phyloP scores from a whole-genome alignment of 768 basidiomycete species.

The Gymnopilus dilepis region DNA sequence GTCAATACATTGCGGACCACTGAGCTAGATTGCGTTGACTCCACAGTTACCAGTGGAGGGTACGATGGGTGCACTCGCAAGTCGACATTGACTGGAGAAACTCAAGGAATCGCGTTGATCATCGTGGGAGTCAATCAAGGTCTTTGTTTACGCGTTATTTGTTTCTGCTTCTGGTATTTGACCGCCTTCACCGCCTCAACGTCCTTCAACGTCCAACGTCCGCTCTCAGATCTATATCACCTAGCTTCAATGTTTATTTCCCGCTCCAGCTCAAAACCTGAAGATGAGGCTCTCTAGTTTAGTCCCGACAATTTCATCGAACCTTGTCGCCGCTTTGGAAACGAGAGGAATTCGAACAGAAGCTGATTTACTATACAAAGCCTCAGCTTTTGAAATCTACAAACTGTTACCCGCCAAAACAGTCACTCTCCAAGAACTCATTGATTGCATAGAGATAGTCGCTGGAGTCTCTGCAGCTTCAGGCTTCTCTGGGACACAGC shows the following conservation, averaged over 20 bases:
- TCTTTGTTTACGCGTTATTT: conserved; percentile 7
- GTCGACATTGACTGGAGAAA: too few relatives aligned
- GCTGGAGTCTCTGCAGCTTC: conserved; percentile 49
- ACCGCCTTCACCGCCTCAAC: not conserved
- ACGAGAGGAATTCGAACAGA: conserved; percentile 58
- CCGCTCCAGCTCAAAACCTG: not conserved
- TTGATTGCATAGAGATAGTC: conserved; percentile 42
- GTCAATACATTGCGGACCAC: too few relatives aligned
- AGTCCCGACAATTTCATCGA: conserved; percentile 43
- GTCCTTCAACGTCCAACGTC: not conserved
- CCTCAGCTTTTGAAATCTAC: conserved; percentile 53
- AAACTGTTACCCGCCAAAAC: conserved; percentile 54
- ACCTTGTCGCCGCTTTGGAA: conserved; percentile 53
- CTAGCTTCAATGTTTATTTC: too few relatives aligned
- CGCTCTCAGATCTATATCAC: not conserved
- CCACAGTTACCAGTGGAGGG: too few relatives aligned
- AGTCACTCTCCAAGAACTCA: conserved; percentile 54
- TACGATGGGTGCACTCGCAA: too few relatives aligned
- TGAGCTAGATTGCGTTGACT: too few relatives aligned
- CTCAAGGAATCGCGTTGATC: too few relatives aligned
- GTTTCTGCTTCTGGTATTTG: too few relatives aligned
- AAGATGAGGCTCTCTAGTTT: conserved; percentile 47
- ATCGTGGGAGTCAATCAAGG: too few relatives aligned
- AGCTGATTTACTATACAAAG: conserved; percentile 59
- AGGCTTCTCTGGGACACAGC: conserved; percentile 40